phyloP scores from a whole-genome alignment of 73 alveolate species.

The Diophrys appendiculata region DNA sequence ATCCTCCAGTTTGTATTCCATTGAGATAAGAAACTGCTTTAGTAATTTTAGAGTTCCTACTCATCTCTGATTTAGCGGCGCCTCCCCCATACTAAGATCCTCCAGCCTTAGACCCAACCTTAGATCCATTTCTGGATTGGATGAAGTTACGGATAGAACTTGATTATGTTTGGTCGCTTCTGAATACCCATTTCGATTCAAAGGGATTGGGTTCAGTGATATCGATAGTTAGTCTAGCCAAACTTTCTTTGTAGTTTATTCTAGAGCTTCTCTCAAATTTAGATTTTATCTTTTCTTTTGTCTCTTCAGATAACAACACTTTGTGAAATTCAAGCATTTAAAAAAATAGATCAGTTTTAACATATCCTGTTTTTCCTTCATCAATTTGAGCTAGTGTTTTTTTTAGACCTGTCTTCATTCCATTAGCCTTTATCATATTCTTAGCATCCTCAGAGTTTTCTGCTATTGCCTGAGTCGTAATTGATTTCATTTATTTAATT shows the following conservation, averaged over 20 bases:
- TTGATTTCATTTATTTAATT: too few relatives aligned
- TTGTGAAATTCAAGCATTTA: background rate
- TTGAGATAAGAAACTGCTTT: too few relatives aligned
- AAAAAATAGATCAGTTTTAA: background rate
- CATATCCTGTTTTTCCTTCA: background rate
- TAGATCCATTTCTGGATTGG: background rate
- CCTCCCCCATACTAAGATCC: too few relatives aligned
- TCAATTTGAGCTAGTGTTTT: background rate
- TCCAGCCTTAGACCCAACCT: too few relatives aligned
- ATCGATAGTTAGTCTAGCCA: background rate
- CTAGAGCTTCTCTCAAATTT: background rate
- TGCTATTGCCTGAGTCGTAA: too few relatives aligned
- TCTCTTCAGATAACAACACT: background rate
- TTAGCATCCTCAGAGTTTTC: too few relatives aligned
- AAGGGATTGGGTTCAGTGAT: background rate
- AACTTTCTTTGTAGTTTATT: background rate
- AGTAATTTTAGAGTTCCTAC: background rate
- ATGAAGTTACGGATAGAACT: background rate
- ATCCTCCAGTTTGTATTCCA: background rate
- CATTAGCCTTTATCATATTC: background rate
- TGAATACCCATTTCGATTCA: background rate
- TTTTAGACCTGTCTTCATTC: background rate
- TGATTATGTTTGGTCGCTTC: background rate
- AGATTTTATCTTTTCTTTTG: background rate
- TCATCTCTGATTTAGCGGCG: background rate